phyloP scores from a whole-genome alignment of 2,329 filamentous ascomycete species.

The Calonectria crousiana region DNA sequence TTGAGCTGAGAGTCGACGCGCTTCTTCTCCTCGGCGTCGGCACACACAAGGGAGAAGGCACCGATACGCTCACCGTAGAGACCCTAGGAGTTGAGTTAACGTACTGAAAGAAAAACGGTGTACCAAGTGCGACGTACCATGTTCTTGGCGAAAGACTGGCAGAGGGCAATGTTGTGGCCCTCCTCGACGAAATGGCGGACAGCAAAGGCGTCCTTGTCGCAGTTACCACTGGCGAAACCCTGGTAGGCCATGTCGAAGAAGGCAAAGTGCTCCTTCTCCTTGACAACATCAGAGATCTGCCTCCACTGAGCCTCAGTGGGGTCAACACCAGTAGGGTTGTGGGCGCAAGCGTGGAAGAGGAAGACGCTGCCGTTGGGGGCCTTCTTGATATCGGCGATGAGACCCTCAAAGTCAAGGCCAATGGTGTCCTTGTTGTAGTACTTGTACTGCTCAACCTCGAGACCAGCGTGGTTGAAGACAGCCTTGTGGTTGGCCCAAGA shows the following conservation, averaged over 20 bases:
- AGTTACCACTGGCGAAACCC: slow-evolving; percentile 94
- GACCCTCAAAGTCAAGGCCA: slow-evolving; percentile 95
- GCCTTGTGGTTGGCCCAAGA: slow-evolving; percentile 99
- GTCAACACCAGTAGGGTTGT: slow-evolving; percentile 98
- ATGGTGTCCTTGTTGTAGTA: slow-evolving; percentile 99
- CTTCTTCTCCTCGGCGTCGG: slow-evolving; percentile 90
- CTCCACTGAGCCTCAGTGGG: slow-evolving; percentile 93
- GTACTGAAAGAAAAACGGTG: not conserved
- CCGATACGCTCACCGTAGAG: slow-evolving; percentile 98
- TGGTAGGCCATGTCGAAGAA: slow-evolving; percentile 99
- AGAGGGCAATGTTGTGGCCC: slow-evolving; percentile 88
- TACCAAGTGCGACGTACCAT: slow-evolving; percentile 72
- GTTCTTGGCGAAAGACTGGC: slow-evolving; percentile 99
- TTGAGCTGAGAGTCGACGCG: slow-evolving; percentile 98
- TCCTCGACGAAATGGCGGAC: slow-evolving; percentile 93
- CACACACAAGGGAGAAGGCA: slow-evolving; percentile 92
- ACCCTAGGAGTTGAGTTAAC: slow-evolving; percentile 66
- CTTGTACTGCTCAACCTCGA: slow-evolving; percentile 93
- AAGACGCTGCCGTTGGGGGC: slow-evolving; percentile 90
- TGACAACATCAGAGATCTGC: slow-evolving; percentile 88
- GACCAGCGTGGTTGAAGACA: slow-evolving; percentile 92
- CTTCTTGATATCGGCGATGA: slow-evolving; percentile 89
- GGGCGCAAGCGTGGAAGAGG: slow-evolving; percentile 95
- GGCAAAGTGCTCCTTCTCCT: slow-evolving; percentile 87
- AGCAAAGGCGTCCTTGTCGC: slow-evolving; percentile 92